A percentile compares a stretch with the other conserved stretches of the same genome.
Conservation (phyloP, 2,329 filamentous ascomycete genomes). For the Diaporthe vexans region DNA sequence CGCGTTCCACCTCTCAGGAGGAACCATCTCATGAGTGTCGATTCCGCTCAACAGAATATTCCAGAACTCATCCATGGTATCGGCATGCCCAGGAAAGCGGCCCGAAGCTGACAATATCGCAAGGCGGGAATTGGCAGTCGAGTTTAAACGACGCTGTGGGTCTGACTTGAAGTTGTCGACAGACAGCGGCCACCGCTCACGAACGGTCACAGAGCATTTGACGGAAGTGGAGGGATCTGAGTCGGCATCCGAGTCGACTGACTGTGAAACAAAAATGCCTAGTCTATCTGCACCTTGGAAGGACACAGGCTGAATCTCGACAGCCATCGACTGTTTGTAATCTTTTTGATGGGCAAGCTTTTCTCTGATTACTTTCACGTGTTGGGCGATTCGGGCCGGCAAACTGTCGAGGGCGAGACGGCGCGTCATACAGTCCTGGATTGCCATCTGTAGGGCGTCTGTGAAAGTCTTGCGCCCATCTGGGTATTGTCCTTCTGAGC, state of each 20-base stretch:
- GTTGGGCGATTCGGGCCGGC: background rate
- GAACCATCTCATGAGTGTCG: conserved; percentile 41
- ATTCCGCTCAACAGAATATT: conserved; percentile 41
- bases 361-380: background rate
- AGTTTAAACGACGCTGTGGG: background rate
- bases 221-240: background rate
- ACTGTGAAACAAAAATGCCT: background rate
- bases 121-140: background rate
- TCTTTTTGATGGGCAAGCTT: background rate
- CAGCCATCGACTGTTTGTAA: background rate
- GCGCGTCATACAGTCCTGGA: conserved; percentile 4
- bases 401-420: background rate
- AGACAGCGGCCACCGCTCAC: background rate
- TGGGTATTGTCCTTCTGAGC: conserved; percentile 7
- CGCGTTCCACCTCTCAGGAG: conserved; percentile 41
- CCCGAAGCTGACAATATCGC: background rate
- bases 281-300: background rate
- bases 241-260: background rate
- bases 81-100: conserved; percentile 33
- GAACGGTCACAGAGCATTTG: background rate
- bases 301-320: conserved; percentile 10
- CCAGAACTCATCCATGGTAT: conserved; percentile 43
- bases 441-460: background rate
- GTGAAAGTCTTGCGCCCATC: background rate
- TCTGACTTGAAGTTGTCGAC: background rate